phyloP scores from a whole-genome alignment of 1,284 basidiomycete species.

The Afroboletus lepidellus region DNA sequence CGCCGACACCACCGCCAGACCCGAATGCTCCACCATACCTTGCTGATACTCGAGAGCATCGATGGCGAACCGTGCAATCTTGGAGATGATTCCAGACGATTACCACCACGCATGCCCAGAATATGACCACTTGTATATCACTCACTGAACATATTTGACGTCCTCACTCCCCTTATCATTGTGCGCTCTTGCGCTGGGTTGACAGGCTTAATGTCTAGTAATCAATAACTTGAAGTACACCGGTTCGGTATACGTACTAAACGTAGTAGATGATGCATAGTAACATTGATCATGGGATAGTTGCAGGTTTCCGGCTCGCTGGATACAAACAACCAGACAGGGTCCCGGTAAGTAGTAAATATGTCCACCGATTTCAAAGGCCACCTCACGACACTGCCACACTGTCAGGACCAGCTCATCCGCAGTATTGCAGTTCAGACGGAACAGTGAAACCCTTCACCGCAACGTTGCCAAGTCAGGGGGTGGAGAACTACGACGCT shows the following conservation, averaged over 20 bases:
- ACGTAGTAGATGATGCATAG: neutral
- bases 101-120: neutral
- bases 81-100: conserved; percentile 33
- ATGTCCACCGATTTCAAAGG: conserved; percentile 12
- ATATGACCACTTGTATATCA: conserved; percentile 10
- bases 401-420: conserved; percentile 44
- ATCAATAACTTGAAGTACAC: too few relatives aligned
- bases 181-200: too few relatives aligned
- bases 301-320: neutral
- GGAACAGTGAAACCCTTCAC: conserved; percentile 44
- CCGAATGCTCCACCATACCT: conserved; percentile 2
- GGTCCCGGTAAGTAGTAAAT: neutral
- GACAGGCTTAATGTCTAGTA: too few relatives aligned
- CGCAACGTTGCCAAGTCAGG: conserved; percentile 13
- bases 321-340: neutral
- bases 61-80: conserved; percentile 40
- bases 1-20: conserved; percentile 40
- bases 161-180: neutral
- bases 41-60: conserved; percentile 33
- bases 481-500: conserved; percentile 47
- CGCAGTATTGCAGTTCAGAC: conserved; percentile 41
- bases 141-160: neutral
- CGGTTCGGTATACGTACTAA: too few relatives aligned
- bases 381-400: conserved; percentile 3
- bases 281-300: neutral